Base-by-base conservation (phyloP, 208 protist species). In the Cochliopodium minus region DNA sequence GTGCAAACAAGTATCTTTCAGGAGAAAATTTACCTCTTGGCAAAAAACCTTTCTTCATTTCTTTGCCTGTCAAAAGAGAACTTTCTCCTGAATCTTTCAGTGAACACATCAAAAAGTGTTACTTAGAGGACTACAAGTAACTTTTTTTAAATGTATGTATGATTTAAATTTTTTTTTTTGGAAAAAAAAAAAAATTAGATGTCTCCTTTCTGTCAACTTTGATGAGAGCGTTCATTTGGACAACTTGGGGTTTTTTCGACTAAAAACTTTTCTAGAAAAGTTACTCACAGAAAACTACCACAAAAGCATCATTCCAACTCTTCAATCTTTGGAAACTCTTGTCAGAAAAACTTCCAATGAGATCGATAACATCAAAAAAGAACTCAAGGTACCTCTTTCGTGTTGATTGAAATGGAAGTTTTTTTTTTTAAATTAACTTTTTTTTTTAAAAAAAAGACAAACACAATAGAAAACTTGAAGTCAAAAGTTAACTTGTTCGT, bases 21-120 rank as follows among this genome's bases (percentile, higher is more conserved):
- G 64, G 64, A 26, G 65, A 74, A 42, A 56, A 59, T 17, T 47
- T 73, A 22, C 20, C 65, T 11, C 23, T 32, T 17, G 62, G 49
- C 36, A 70, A 64, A 23, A 61, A 69, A 46, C 45, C 58, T 35
- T 76, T 75, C 46, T 76, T 76, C 47, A 63, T 76, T 22, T 62
- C 47, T 15, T 48, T 76, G 9, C 71, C 71, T 22, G 23, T 65
- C 2, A 51, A 59, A 25, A 50, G 71, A 48, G 60, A 74, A 36
- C 34, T 76, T 2, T 50, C 68, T 6, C 55, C 57, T 11, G 33
- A 62, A 20, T 34, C 46, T 15, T 76, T 75, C 29, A 60, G 61
- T 23, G 69, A 69, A 1, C 32, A 47, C 28, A 72, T 74, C 20
- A 45, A 60, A 32, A 61, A 75, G 11, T 50, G 30, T 23, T 76